Conservation (phyloP, 2,329 filamentous ascomycete genomes). For the Fusarium falciforme region DNA sequence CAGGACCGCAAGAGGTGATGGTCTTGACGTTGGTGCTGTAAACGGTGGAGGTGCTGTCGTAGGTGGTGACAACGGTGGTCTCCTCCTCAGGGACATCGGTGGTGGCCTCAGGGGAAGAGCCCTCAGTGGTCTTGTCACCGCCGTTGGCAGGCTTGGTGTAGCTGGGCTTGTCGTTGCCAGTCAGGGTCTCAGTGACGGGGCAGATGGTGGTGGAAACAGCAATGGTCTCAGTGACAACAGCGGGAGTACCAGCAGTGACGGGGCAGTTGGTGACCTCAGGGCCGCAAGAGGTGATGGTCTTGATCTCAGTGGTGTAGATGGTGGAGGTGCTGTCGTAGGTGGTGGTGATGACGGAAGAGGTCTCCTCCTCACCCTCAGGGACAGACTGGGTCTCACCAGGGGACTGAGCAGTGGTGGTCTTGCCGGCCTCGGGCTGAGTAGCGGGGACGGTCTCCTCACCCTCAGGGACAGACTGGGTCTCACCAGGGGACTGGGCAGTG, state of each 20-base stretch:
- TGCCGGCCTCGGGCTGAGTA: conserved; percentile 16
- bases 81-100: conserved; percentile 26
- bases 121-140: conserved; percentile 27
- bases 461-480: conserved; percentile 40
- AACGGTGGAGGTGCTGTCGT: conserved; percentile 44
- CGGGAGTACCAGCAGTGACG: conserved; percentile 42
- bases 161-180: background rate
- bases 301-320: conserved; percentile 48
- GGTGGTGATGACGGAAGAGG: conserved; percentile 36
- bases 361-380: conserved; percentile 14
- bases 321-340: conserved; percentile 46
- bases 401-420: conserved; percentile 24
- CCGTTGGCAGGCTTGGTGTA: conserved; percentile 10
- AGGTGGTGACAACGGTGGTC: conserved; percentile 47
- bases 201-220: conserved; percentile 30
- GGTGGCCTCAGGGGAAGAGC: conserved; percentile 8
- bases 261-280: conserved; percentile 59
- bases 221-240: conserved; percentile 34
- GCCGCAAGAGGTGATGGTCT: conserved; percentile 50
- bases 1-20: conserved; percentile 52
- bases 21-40: conserved; percentile 46
- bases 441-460: conserved; percentile 12
- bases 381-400: conserved; percentile 43
- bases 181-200: background rate
- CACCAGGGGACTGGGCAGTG: conserved; percentile 22